Conservation (phyloP, 1,139 yeast species). For the Geotrichum histeridarum region DNA sequence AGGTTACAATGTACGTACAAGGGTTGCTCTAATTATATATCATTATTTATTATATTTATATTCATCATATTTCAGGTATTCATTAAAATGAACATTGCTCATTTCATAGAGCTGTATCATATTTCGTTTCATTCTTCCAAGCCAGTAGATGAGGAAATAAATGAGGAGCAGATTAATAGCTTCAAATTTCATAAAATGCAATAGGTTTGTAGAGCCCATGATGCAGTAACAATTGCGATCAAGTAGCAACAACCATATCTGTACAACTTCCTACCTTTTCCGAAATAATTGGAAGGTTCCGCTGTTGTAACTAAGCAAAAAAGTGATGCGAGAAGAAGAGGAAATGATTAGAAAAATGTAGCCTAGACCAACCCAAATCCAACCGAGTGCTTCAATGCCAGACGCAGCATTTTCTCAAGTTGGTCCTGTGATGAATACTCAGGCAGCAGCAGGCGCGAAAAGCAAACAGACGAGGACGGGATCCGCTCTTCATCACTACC, state of each 20-base stretch:
- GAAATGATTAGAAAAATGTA: too few species aligned
- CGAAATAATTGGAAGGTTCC: background rate
- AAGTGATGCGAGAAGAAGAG: background rate
- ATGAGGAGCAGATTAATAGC: too few species aligned
- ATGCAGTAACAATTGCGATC: too few species aligned
- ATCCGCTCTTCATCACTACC: constrained; percentile 24
- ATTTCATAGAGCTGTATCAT: too few species aligned
- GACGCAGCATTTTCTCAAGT: constrained; percentile 23
- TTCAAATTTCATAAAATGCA: too few species aligned
- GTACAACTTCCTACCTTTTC: background rate
- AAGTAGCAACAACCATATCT: background rate
- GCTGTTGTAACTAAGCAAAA: background rate
- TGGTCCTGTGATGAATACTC: constrained; percentile 23
- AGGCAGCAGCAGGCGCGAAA: constrained; percentile 29
- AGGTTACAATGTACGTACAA: too few species aligned
- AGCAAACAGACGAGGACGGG: constrained; percentile 33
- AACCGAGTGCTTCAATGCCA: constrained; percentile 28
- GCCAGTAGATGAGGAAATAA: too few species aligned
- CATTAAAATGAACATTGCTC: too few species aligned
- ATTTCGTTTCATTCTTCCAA: too few species aligned
- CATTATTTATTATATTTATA: background rate
- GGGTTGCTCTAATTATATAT: too few species aligned
- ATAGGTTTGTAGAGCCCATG: too few species aligned
- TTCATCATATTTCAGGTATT: background rate
- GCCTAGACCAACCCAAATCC: constrained; percentile 32